These are phyloP conservation scores for Nakaseomyces uthaithaninus DNA, from an alignment of 1,139 yeast species.

Conservation along the genomic window DNA sequence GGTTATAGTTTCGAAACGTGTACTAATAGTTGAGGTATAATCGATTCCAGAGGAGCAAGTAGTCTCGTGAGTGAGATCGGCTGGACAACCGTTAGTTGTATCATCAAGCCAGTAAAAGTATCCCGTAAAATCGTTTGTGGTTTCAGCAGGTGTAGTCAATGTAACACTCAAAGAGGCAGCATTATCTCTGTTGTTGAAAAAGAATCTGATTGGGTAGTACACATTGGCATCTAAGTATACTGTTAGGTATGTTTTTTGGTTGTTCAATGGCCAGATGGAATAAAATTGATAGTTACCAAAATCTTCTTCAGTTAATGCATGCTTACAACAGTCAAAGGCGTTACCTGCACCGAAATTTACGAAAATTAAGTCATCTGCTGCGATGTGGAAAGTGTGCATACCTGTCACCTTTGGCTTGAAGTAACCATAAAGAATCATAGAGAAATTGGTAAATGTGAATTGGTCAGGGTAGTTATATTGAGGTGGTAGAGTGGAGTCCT, in stretches of 20 bases:
- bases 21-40: not conserved
- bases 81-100: not conserved
- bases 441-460: not conserved
- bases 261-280: not conserved
- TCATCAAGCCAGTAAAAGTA: not conserved
- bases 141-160: not conserved
- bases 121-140: conserved; percentile 1
- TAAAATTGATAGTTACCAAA: conserved; percentile 3
- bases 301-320: not conserved
- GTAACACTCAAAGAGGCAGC: not conserved
- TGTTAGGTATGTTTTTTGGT: not conserved
- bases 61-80: not conserved
- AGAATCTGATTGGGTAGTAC: conserved; percentile 3
- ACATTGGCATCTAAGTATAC: not conserved
- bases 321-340: conserved; percentile 1
- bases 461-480: not conserved
- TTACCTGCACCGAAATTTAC: conserved; percentile 4
- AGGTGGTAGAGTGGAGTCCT: not conserved
- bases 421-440: conserved; percentile 3
- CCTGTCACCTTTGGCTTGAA: not conserved
- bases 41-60: not conserved
- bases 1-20: not conserved
- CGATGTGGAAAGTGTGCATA: not conserved
- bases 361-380: conserved; percentile 2
- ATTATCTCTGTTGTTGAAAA: conserved; percentile 4